These are phyloP conservation scores for Ramicandelaber brevisporus DNA, from an alignment of 192 early-diverging fungal genomes.

Conservation along the genomic window DNA sequence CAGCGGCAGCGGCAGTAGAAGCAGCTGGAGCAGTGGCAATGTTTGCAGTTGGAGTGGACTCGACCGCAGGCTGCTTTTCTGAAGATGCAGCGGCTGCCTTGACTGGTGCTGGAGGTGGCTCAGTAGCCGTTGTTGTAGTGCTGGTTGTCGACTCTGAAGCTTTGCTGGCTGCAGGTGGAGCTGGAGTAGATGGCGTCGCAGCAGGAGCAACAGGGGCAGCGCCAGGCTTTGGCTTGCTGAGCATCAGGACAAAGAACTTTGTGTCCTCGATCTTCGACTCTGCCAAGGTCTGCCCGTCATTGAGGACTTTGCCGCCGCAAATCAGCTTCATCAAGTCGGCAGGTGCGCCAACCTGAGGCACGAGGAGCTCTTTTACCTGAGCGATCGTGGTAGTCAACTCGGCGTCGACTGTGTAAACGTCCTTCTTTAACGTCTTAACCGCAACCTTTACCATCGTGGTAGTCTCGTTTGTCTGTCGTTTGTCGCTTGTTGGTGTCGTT, in stretches of 20 bases:
- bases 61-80: constrained; percentile 13
- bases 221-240: constrained; percentile 42
- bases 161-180: too few species aligned
- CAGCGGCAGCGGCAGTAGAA: constrained; percentile 20
- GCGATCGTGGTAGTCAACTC: constrained; percentile 39
- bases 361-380: constrained; percentile 54
- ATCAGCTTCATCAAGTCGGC: constrained; percentile 66
- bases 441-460: constrained; percentile 39
- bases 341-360: constrained; percentile 36
- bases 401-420: constrained; percentile 53
- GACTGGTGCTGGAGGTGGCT: constrained; percentile 12
- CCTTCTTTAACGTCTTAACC: constrained; percentile 77
- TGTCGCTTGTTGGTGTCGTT: too few species aligned
- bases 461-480: too few species aligned
- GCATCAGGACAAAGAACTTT: constrained; percentile 91
- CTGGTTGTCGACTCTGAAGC: too few species aligned
- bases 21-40: constrained; percentile 13
- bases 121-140: constrained; percentile 15
- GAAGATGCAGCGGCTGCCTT: constrained; percentile 9
- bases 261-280: constrained; percentile 62
- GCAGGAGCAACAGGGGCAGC: too few species aligned
- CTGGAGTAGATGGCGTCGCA: too few species aligned
- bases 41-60: constrained; percentile 6
- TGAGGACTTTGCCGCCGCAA: constrained; percentile 74
- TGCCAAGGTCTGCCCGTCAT: constrained; percentile 42